Base-by-base conservation (phyloP, 2,329 filamentous ascomycete species). In the Scopulariopsis brevicaulis region DNA sequence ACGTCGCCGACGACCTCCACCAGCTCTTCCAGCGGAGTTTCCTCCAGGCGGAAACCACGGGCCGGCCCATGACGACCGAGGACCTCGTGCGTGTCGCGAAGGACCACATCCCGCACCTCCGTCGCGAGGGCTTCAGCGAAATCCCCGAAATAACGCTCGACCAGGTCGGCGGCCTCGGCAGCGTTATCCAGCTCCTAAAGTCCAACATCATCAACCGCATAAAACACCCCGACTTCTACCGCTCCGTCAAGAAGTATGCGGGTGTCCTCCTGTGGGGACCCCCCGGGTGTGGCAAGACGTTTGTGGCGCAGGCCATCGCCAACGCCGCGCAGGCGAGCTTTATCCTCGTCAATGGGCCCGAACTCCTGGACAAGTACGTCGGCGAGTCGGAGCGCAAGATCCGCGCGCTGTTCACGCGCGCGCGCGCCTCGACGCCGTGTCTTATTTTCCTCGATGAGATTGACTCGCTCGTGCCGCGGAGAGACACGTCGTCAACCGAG, bases 381-480 rank as follows among this genome's bases (percentile, higher is more conserved):
- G 94, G 94, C 63, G 94, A 99, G 72, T 95, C 90, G 7, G 94
- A 99, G 73, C 87, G 93, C 12, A 90, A 92, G 0, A 88, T 99
- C 1, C 85, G 94, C 24, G 90, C 96, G 69, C 87, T 97, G 0
- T 99, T 99, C 71, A 83, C 86, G 62, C 86, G 93, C 18, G 94
- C 94, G 1, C 83, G 92, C 56, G 88, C 88, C 1, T 93, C 88
- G 8, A 82, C 91, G 0, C 94, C 94, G 1, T 97, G 93, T 68
- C 90, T 99, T 58, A 86, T 99, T 59, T 97, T 99, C 80, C 97
- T 99, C 68, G 94, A 99, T 69, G 94, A 99, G 73, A 81, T 99
- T 56, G 94, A 99, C 71, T 93, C 94, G 1, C 77, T 99, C 2
- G 92, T 94, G 0, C 92, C 93, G 0, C 85, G 85, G 56, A 85